Evolutionary conservation across 257 asterid species (phyloP).

Genomic region (Nicotiana undulata): DNA sequence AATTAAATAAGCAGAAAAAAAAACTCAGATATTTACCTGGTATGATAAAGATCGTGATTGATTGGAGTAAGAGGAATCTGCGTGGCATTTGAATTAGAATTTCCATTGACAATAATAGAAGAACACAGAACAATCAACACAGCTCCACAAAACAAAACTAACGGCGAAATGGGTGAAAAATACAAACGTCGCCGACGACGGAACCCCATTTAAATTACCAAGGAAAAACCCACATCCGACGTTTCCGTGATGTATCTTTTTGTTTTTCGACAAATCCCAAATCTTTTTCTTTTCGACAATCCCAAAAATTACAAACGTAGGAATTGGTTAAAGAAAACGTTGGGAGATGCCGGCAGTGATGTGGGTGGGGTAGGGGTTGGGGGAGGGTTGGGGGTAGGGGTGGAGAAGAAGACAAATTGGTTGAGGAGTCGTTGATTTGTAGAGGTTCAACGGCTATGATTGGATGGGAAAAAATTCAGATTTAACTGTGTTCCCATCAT

Average conservation of each 20-base stretch:
- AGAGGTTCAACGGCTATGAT: background rate
- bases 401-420: background rate
- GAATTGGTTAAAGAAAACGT: background rate
- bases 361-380: background rate
- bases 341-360: background rate
- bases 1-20: background rate
- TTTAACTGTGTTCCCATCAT: background rate
- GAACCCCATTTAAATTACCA: background rate
- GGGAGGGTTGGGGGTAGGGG: background rate
- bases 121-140: conserved; percentile 1
- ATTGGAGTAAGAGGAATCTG: conserved; percentile 47
- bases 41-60: conserved; percentile 86
- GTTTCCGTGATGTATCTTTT: background rate
- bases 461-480: too few species aligned
- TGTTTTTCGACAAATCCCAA: background rate
- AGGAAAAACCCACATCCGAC: background rate
- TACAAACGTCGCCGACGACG: conserved; percentile 5
- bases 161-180: background rate
- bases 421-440: background rate
- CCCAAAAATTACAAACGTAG: background rate
- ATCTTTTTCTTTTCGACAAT: background rate
- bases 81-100: conserved; percentile 39
- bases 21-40: conserved; percentile 35
- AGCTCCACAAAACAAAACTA: background rate
- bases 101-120: conserved; percentile 27